Base-by-base conservation (phyloP, 2,329 filamentous ascomycete species). In the Colletotrichum simmondsii region DNA sequence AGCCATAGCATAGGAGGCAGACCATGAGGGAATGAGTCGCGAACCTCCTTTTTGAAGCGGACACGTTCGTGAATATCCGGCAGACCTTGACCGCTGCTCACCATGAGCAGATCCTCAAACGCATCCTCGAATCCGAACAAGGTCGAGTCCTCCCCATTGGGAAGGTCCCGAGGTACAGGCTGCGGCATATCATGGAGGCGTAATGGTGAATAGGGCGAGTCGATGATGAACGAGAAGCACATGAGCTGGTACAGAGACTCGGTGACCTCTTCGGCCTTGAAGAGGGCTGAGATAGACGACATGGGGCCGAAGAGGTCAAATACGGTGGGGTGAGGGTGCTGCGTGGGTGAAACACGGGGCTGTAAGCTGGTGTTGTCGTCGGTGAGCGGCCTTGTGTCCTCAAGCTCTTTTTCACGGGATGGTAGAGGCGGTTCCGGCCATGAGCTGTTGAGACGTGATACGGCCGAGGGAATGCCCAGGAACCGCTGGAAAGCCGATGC, bases 21-120 rank as follows among this genome's bases (percentile, higher is more conserved):
- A 3, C 83, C 83, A 11, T 73, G 71, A 11, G 84, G 83, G 66
- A 82, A 85, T 78, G 85, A 82, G 11, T 80, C 78, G 26, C 78
- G 78, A 54, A 85, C 77, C 14, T 85, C 78, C 70, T 77, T 80
- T 60, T 81, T 80, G 74, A 83, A 81, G 42, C 81, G 77, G 66
- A 82, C 78, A 57, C 80, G 79, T 2, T 76, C 77, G 14, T 75
- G 74, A 26, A 88, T 83, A 24, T 86, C 81, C 5, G 83, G 81
- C 24, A 90, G 78, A 2, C 80, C 78, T 7, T 81, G 80, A 4
- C 84, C 84, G 16, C 84, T 82, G n/a, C 83, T 84, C 22, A 84
- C 83, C n/a, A 81, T 80, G 14, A 91, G 81, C 19, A 91, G 84
- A 74, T 91, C 89, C 76, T 91, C 88, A 73, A 90, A 90, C 59